Base-by-base conservation (phyloP, 306 rosid genomes). In the Rosa lucieae region DNA sequence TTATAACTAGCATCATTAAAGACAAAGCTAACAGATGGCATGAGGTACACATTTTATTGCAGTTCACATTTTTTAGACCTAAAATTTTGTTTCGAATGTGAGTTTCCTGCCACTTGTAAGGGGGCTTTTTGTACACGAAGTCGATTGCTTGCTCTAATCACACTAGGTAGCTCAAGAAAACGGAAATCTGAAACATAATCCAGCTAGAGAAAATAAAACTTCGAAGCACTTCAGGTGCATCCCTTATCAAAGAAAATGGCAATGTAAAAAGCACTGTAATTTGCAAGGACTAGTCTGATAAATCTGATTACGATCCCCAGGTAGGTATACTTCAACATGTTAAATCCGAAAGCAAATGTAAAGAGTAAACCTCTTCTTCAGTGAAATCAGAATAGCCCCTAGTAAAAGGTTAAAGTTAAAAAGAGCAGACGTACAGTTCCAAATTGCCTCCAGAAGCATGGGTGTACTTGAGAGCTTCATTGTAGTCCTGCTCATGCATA, bases 391-490 rank as follows among this genome's bases (percentile, higher is more conserved):
- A 43, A 35, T 1, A 56, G 17, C 23, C 13, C 48, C 37, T 32
- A 32, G 37, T 32, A 32, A 32, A 32, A 32, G 37, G 37, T 32
- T 1, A 32, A 44, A 73, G 67, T 11, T 61, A 5, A 66, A 70
- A 42, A 49, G 37, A 20, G 10, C 44, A 79, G 48, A 83, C 90
- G 80, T 82, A 95, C 99, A 95, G 82, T 63, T 95, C 99, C 97
- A 95, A 81, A n/a, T 94, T 89, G 70, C 99, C 99, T 49, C 98
- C 99, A 20, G 96, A 87, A 79, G 96, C 88, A 79, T 93, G 88
- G 5, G 99, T 95, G 89, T 93, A 83, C 70, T 93, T 95, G 66
- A 95, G 92, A 35, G 99, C 98, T 83, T 95, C 99, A 70, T 85
- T 93, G 77, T 86, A 95, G 77, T 95, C 98, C 73, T 95, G 92